These are phyloP conservation scores for Neovahlkampfia damariscottae DNA, from an alignment of 78 protist genomes.

Conservation along the genomic window DNA sequence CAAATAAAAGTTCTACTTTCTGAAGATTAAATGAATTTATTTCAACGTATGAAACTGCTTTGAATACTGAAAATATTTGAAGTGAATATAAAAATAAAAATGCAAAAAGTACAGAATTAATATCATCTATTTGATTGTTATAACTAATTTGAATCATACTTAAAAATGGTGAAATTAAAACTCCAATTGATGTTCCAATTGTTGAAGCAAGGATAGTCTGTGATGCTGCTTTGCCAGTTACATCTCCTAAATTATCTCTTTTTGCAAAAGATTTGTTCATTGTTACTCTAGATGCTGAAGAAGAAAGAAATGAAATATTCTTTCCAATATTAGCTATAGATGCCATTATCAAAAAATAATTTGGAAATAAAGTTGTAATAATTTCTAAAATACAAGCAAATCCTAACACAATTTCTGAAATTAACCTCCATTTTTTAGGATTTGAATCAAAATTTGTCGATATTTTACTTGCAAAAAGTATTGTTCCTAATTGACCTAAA, in stretches of 20 bases:
- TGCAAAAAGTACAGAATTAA: neutral
- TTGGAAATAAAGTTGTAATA: conserved; percentile 22
- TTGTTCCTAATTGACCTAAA: conserved; percentile 39
- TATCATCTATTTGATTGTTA: no score
- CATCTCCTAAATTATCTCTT: conserved; percentile 38
- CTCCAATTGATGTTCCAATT: conserved; percentile 24
- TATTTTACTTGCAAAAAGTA: conserved; percentile 21
- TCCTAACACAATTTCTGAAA: neutral
- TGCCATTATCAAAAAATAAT: conserved; percentile 27
- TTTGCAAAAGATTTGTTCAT: conserved; percentile 18
- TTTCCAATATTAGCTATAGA: conserved; percentile 27
- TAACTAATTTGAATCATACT: no score
- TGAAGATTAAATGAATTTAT: conserved; percentile 8
- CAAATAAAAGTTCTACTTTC: conserved; percentile 8
- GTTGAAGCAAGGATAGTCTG: conserved; percentile 22
- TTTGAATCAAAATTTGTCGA: conserved; percentile 26
- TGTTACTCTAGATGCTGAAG: conserved; percentile 24
- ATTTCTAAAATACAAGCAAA: conserved; percentile 15
- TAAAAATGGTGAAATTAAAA: neutral
- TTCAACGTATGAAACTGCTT: neutral
- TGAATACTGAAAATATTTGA: neutral
- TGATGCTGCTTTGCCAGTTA: conserved; percentile 28
- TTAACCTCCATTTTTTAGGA: conserved; percentile 27
- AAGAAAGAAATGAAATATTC: conserved; percentile 19
- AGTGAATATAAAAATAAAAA: neutral